phyloP scores from a whole-genome alignment of 257 asterid species.

The Solanum peruvianum region DNA sequence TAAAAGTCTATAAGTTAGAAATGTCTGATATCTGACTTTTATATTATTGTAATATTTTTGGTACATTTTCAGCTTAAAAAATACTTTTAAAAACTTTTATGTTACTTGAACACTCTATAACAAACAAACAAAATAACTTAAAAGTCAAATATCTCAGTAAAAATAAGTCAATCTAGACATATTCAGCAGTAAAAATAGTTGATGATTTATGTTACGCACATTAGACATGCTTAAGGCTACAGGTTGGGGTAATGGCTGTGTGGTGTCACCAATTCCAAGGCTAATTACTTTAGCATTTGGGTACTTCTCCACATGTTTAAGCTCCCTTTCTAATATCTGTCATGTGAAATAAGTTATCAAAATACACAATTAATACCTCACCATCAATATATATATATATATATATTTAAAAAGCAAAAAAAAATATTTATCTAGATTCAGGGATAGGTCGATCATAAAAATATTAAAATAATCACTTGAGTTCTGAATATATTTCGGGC shows the following conservation, averaged over 20 bases:
- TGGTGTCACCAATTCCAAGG: constrained; percentile 90
- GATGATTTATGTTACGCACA: constrained; percentile 34
- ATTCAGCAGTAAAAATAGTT: too few relatives aligned
- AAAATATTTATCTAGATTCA: too few relatives aligned
- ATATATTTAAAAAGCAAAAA: too few relatives aligned
- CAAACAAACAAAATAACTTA: too few relatives aligned
- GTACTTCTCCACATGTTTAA: constrained; percentile 38
- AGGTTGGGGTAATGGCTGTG: constrained; percentile 60
- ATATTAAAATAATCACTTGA: too few relatives aligned
- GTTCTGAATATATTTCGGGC: too few relatives aligned
- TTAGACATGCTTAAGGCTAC: constrained; percentile 67
- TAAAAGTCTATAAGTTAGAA: too few relatives aligned
- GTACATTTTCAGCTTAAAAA: background rate
- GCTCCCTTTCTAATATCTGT: constrained; percentile 51
- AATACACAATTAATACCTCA: background rate
- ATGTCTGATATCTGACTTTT: background rate
- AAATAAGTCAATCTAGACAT: too few relatives aligned
- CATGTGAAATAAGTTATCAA: background rate
- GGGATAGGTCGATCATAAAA: background rate
- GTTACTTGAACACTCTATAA: too few relatives aligned
- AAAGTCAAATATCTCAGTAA: too few relatives aligned
- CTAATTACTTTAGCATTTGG: constrained; percentile 75
- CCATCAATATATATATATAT: background rate
- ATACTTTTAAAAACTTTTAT: too few relatives aligned
- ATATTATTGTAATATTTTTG: too few relatives aligned